Evolutionary conservation across 352 stramenopile genomes (phyloP).

Genomic region (Pythium vanterpoolii): DNA sequence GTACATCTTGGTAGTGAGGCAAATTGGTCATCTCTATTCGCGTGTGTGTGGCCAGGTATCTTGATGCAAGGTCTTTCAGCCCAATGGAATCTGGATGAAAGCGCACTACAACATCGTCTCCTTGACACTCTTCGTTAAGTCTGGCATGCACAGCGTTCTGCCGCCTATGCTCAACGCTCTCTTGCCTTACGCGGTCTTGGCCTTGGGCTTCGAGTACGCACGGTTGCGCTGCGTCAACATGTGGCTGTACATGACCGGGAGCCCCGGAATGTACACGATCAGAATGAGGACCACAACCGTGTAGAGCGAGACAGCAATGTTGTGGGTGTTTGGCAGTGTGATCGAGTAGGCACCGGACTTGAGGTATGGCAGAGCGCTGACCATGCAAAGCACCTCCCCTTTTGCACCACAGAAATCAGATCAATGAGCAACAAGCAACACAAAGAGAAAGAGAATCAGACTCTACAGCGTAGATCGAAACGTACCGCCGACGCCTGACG

Average conservation of each 20-base stretch:
- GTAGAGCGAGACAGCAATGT: conserved; percentile 73
- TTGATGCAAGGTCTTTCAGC: not conserved
- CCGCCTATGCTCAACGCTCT: too few relatives aligned
- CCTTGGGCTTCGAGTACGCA: conserved; percentile 79
- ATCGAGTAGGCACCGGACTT: conserved; percentile 64
- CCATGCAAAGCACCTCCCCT: conserved; percentile 78
- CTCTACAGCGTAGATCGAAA: too few relatives aligned
- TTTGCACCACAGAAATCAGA: not conserved
- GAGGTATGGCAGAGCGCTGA: conserved; percentile 58
- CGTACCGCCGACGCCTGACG: conserved; percentile 93
- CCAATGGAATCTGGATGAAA: too few relatives aligned
- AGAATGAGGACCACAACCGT: conserved; percentile 65
- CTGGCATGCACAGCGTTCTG: not conserved
- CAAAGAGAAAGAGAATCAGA: not conserved
- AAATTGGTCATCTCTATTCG: too few relatives aligned
- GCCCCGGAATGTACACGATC: conserved; percentile 68
- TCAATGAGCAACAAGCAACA: not conserved
- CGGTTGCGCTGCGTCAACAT: conserved; percentile 85
- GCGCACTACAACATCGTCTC: too few relatives aligned
- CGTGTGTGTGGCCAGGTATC: not conserved
- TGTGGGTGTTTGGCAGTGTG: conserved; percentile 73
- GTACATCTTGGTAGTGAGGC: not conserved
- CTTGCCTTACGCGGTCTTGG: conserved; percentile 52
- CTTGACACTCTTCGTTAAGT: not conserved
- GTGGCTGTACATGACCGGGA: conserved; percentile 83